These are phyloP conservation scores for Botrytis cinerea DNA, from an alignment of 2,329 filamentous ascomycete species.

Conservation along the genomic window DNA sequence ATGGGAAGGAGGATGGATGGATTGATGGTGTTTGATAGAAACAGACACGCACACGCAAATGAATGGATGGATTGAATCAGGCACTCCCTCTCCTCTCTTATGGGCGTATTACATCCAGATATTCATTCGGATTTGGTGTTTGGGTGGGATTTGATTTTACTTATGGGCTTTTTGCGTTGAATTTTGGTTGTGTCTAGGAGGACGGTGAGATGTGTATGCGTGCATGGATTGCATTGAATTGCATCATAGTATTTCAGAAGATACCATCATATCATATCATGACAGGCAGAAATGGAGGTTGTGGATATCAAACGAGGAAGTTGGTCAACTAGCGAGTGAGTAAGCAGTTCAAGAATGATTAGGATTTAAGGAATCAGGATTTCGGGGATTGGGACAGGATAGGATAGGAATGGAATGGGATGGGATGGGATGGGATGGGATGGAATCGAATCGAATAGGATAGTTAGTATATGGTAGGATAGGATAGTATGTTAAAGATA, in stretches of 20 bases:
- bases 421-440: background rate
- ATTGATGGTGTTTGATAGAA: constrained; percentile 7
- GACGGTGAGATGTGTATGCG: background rate
- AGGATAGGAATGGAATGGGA: background rate
- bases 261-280: background rate
- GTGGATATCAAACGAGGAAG: background rate
- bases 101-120: background rate
- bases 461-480: background rate
- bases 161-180: background rate
- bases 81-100: constrained; percentile 5
- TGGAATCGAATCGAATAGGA: background rate
- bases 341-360: background rate
- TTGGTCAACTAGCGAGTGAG: background rate
- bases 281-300: background rate
- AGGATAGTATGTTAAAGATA: background rate
- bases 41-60: background rate
- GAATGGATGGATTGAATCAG: background rate
- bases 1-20: background rate
- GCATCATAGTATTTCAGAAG: background rate
- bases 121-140: background rate
- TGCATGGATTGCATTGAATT: background rate
- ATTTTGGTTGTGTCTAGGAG: background rate
- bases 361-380: background rate
- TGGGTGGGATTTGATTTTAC: background rate
- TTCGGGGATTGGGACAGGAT: background rate